Evolutionary conservation across 1,284 basidiomycete species (phyloP).

Genomic region (Thecaphora thlaspeos): DNA sequence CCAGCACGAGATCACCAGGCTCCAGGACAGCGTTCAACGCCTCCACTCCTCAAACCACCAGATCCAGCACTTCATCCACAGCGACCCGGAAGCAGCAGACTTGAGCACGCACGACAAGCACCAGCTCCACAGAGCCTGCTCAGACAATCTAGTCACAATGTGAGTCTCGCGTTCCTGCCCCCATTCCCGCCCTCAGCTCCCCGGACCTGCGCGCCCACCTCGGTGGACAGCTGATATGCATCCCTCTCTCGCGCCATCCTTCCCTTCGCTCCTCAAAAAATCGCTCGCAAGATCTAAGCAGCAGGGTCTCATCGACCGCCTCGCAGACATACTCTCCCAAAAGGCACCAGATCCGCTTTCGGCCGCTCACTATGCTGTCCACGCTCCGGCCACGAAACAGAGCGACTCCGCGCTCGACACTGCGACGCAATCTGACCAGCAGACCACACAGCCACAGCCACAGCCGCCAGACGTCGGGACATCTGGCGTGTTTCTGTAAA

Average conservation of each 20-base stretch:
- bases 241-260: neutral
- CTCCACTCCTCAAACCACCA: slow-evolving; percentile 26
- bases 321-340: slow-evolving; percentile 20
- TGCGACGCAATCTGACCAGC: too few species aligned
- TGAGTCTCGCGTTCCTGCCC: neutral
- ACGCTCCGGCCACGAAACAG: neutral
- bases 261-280: neutral
- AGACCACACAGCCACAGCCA: too few species aligned
- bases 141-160: slow-evolving; percentile 25
- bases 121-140: slow-evolving; percentile 26
- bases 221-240: neutral
- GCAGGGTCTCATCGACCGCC: slow-evolving; percentile 18
- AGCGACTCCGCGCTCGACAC: slow-evolving; percentile 40
- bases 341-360: slow-evolving; percentile 13
- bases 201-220: too few species aligned
- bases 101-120: slow-evolving; percentile 15
- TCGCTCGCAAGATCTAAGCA: slow-evolving; percentile 21
- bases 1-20: slow-evolving; percentile 27
- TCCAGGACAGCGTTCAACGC: slow-evolving; percentile 21
- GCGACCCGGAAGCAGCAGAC: neutral
- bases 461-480: too few species aligned
- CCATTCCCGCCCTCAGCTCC: too few species aligned
- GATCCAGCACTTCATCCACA: slow-evolving; percentile 22
- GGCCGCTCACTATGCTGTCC: slow-evolving; percentile 17
- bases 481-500: too few species aligned